Conservation (phyloP, 208 protist species). For the Trypanosoma boissoni region DNA sequence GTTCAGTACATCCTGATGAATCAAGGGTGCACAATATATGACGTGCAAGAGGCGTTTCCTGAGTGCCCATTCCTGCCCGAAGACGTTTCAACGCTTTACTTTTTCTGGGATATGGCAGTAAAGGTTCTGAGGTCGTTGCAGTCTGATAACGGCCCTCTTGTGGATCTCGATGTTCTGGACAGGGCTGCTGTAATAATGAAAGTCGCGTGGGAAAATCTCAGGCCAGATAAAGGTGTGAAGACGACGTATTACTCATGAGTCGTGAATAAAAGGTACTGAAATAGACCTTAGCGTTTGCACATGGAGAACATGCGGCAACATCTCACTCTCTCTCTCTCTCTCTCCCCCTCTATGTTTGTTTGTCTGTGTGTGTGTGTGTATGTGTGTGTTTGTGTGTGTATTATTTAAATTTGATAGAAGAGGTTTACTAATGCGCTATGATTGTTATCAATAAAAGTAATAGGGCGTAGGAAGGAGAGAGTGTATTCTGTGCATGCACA, state of each 20-base stretch:
- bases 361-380: neutral
- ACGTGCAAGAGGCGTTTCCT: constrained; percentile 57
- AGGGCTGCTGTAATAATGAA: constrained; percentile 36
- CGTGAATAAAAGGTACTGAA: constrained; percentile 2
- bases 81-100: constrained; percentile 75
- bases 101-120: constrained; percentile 77
- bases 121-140: constrained; percentile 44
- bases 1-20: constrained; percentile 77
- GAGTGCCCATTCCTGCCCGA: constrained; percentile 43
- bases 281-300: too few relatives aligned
- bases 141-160: constrained; percentile 26
- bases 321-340: too few relatives aligned
- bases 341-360: neutral
- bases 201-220: constrained; percentile 36
- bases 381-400: neutral
- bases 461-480: neutral
- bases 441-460: too few relatives aligned
- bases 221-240: constrained; percentile 21
- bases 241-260: constrained; percentile 17
- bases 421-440: too few relatives aligned
- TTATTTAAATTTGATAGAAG: constrained; percentile 7
- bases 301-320: too few relatives aligned
- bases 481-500: too few relatives aligned
- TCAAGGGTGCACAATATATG: constrained; percentile 42
- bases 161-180: constrained; percentile 33